Evolutionary conservation across 495 filamentous ascomycete species (phyloP), one percentile per base, ranked within the genome.

Genomic region (Penicilliopsis zonata): DNA sequence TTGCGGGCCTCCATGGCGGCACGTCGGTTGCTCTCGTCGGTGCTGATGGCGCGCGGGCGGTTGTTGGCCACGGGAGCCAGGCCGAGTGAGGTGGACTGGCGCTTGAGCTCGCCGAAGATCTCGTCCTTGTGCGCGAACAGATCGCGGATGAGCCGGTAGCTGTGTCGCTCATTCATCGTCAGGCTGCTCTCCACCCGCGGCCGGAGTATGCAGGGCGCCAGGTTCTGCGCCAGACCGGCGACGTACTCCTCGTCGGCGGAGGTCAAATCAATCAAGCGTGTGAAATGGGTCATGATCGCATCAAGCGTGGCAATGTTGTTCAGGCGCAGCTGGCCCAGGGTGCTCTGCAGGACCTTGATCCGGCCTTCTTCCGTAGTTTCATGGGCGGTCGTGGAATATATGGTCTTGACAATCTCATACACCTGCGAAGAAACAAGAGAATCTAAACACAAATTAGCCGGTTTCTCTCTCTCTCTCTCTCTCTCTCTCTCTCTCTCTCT

Each of bases 251-350:
- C 90, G 39, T 94, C 88, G 29, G 90, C 90, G 21, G 86, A 94
- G 4, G 90, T 99, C 35, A 96, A 69, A 43, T 99, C 92, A 51
- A 99, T 87, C 40, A 99, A 64, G 37, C 92, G 82, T 9, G 90
- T 94, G 54, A 96, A 95, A 59, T 99, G 90, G 35, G 93, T 96
- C 66, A 86, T 92, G 51, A 94, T 78, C 28, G 92, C 90, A 59
- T 99, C 90, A 47, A 99, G 80, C 18, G 90, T 95, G 35, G 90
- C 90, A 52, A 99, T 96, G 50, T 99, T 99, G 40, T 90, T 86
- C 23, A 99, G 77, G 23, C 88, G 83, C 26, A 99, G 71, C 51
- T 94, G 87, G 27, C 85, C 86, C 41, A 96, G 78, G 0, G 90
- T 95, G 42, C 87, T 93, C 56, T 96, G 92, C 18, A 99, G 72